A percentile compares a stretch with the other conserved stretches of the same genome.
These are phyloP conservation scores for Kokia cookei DNA, from an alignment of 441 rosid species.

Conservation along the genomic window DNA sequence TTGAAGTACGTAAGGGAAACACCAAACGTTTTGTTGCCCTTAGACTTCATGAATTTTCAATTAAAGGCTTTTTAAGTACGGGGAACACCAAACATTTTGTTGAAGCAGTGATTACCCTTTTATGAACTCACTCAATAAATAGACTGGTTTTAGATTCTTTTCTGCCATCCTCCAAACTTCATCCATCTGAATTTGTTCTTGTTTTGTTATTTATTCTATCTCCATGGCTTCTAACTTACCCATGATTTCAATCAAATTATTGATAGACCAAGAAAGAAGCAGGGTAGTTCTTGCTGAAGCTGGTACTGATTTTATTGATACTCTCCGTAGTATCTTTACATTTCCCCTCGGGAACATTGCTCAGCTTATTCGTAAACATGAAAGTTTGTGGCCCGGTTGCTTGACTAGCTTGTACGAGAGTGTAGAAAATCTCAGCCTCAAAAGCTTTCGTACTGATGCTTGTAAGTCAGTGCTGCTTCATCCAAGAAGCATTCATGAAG, in stretches of 20 bases:
- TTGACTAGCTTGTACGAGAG: not conserved
- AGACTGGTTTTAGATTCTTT: not conserved
- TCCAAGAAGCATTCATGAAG: not conserved
- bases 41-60: not conserved
- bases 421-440: not conserved
- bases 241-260: not conserved
- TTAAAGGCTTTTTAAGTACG: not conserved
- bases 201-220: not conserved
- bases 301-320: not conserved
- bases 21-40: not conserved
- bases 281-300: not conserved
- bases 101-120: not conserved
- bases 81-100: not conserved
- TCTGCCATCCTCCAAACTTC: not conserved
- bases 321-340: not conserved
- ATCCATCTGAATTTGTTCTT: not conserved
- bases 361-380: not conserved
- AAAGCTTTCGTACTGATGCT: not conserved
- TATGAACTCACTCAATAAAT: not conserved
- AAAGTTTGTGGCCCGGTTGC: not conserved
- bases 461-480: not conserved
- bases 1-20: too few species aligned
- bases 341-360: not conserved
- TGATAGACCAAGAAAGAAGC: not conserved
- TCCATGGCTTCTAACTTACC: not conserved